Evolutionary conservation across 768 basidiomycete genomes (phyloP).

Genomic region (Mycena kentingensis): DNA sequence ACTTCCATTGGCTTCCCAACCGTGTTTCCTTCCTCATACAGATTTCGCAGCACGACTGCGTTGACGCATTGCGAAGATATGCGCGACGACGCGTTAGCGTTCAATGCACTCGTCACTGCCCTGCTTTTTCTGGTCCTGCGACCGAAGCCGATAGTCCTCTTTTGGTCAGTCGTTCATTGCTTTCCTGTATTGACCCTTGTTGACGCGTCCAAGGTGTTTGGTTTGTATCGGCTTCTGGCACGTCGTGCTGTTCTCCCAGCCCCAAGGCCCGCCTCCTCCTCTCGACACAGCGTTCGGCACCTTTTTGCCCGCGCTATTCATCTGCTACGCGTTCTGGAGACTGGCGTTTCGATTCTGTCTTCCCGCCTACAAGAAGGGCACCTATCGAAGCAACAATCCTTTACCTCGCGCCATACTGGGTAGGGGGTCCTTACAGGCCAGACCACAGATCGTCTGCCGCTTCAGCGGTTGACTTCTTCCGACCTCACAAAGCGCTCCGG

Average conservation of each 20-base stretch:
- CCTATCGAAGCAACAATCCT: slow-evolving; percentile 74
- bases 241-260: slow-evolving; percentile 76
- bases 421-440: slow-evolving; percentile 75
- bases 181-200: no score
- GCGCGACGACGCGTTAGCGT: slow-evolving; percentile 66
- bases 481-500: slow-evolving; percentile 69
- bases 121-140: slow-evolving; percentile 73
- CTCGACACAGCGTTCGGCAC: slow-evolving; percentile 72
- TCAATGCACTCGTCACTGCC: slow-evolving; percentile 70
- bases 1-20: slow-evolving; percentile 74
- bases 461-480: slow-evolving; percentile 69
- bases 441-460: slow-evolving; percentile 70
- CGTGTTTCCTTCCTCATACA: slow-evolving; percentile 71
- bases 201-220: no score
- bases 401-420: slow-evolving; percentile 81
- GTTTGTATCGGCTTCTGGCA: slow-evolving; percentile 89
- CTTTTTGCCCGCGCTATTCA: slow-evolving; percentile 78
- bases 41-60: slow-evolving; percentile 49
- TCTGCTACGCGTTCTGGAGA: slow-evolving; percentile 80
- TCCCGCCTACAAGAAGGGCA: slow-evolving; percentile 63
- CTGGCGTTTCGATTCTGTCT: slow-evolving; percentile 72
- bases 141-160: slow-evolving; percentile 66
- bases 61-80: slow-evolving; percentile 72
- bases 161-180: no score
- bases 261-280: slow-evolving; percentile 63